These are phyloP conservation scores for Gracilaria vermiculophylla DNA, from an alignment of 23 red algal genomes.

Conservation along the genomic window DNA sequence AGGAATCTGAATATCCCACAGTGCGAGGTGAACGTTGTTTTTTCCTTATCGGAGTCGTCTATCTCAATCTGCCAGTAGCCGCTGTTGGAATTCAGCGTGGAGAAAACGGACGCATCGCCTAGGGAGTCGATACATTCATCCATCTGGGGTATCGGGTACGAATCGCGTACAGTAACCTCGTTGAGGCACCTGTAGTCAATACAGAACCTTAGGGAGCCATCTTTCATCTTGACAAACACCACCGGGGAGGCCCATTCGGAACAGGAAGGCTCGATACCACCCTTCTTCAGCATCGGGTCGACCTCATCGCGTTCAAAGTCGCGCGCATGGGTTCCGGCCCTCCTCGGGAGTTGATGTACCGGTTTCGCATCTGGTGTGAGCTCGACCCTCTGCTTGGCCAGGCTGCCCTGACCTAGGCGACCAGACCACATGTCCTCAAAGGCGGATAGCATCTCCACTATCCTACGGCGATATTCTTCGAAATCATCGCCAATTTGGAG, in stretches of 20 bases:
- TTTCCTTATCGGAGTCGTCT: not conserved
- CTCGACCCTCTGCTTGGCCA: too few species aligned
- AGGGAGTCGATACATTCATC: conserved; percentile 32
- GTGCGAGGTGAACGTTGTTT: not conserved
- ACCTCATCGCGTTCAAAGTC: not conserved
- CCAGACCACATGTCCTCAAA: too few species aligned
- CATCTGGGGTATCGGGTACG: conserved; percentile 28
- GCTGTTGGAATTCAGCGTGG: not conserved
- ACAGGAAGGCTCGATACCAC: conserved; percentile 2
- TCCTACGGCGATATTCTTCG: too few species aligned
- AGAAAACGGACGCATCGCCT: not conserved
- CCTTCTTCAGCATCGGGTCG: not conserved
- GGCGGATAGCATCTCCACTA: too few species aligned
- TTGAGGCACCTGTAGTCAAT: conserved; percentile 25
- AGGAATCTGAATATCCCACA: not conserved
- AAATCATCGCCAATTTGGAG: too few species aligned
- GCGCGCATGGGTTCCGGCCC: conserved; percentile 7
- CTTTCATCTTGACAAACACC: conserved; percentile 1
- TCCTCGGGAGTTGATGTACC: not conserved
- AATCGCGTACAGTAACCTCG: conserved; percentile 6
- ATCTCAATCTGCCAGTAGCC: not conserved
- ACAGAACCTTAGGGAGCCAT: conserved; percentile 20
- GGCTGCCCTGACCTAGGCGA: too few species aligned
- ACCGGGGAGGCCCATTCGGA: not conserved
- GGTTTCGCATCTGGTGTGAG: too few species aligned